phyloP scores from a whole-genome alignment of 108 stramenopile species.

The Nitzschia sp. region DNA sequence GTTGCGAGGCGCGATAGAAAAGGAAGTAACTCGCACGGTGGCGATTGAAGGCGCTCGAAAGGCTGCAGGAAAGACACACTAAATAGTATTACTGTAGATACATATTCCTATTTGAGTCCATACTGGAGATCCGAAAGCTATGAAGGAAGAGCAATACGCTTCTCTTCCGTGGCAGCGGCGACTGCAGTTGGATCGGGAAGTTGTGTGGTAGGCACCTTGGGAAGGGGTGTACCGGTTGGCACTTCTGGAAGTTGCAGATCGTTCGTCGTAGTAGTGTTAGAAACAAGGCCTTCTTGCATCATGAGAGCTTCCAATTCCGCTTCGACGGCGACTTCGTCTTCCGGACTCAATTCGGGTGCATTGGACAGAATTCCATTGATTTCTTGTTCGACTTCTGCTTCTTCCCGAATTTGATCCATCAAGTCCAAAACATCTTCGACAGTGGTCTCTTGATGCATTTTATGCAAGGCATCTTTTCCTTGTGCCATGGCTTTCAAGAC shows the following conservation, averaged over 20 bases:
- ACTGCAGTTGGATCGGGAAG: constrained; percentile 23
- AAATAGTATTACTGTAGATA: not conserved
- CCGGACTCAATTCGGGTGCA: constrained; percentile 32
- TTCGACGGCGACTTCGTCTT: constrained; percentile 52
- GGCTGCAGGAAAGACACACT: constrained; percentile 26
- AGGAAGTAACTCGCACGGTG: constrained; percentile 42
- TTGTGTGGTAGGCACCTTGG: constrained; percentile 25
- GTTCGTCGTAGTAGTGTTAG: not conserved
- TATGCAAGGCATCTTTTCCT: constrained; percentile 86
- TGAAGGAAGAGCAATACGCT: constrained; percentile 21
- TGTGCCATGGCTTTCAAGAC: constrained; percentile 64
- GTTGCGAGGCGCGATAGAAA: constrained; percentile 38
- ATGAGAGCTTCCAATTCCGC: constrained; percentile 49
- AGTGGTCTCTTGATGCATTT: constrained; percentile 82
- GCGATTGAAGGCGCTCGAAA: constrained; percentile 45
- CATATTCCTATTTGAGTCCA: not conserved
- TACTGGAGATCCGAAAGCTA: too few species aligned
- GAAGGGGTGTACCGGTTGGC: constrained; percentile 25
- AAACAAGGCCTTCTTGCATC: constrained; percentile 20
- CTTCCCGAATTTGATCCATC: constrained; percentile 88
- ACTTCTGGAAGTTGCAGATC: constrained; percentile 26
- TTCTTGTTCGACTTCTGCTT: constrained; percentile 76
- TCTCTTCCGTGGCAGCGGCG: constrained; percentile 4
- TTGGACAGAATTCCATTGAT: constrained; percentile 63
- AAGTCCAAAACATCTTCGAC: constrained; percentile 88